Evolutionary conservation across 768 basidiomycete species (phyloP).

Genomic region (Lanmaoa pseudosensibilis): DNA sequence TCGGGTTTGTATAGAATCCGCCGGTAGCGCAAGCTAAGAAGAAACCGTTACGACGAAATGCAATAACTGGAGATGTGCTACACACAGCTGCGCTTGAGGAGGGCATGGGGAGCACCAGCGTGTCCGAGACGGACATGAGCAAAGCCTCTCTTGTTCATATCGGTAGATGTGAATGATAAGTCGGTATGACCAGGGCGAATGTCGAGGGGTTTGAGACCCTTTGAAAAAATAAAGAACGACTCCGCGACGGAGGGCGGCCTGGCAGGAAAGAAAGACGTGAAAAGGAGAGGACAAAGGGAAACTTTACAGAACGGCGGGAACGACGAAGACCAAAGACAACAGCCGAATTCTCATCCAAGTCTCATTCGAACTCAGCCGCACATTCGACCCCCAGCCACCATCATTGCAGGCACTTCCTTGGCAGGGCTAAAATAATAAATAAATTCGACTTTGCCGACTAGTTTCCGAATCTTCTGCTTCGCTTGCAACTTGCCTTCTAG

Average conservation of each 20-base stretch:
- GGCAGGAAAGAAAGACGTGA: slow-evolving; percentile 17
- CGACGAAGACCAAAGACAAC: slow-evolving; percentile 11
- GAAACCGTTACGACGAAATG: neutral
- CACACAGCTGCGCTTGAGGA: slow-evolving; percentile 30
- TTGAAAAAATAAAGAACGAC: slow-evolving; percentile 26
- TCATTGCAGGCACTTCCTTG: neutral
- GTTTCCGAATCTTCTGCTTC: no score
- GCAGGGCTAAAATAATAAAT: neutral
- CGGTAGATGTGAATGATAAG: neutral
- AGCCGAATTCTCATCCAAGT: neutral
- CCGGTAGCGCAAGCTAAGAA: slow-evolving; percentile 52
- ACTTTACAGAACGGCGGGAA: slow-evolving; percentile 1
- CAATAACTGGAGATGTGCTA: neutral
- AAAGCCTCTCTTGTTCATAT: slow-evolving; percentile 34
- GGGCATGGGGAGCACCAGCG: slow-evolving; percentile 19
- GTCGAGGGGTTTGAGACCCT: slow-evolving; percentile 5
- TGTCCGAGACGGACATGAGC: slow-evolving; percentile 25
- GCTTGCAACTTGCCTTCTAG: slow-evolving; percentile 54
- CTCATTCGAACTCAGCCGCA: slow-evolving; percentile 29
- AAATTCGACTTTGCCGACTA: no score
- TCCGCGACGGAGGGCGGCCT: slow-evolving; percentile 28
- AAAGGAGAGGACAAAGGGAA: slow-evolving; percentile 15
- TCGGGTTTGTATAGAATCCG: slow-evolving; percentile 61
- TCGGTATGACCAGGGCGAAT: slow-evolving; percentile 6
- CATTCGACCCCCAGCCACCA: slow-evolving; percentile 14